phyloP scores from a whole-genome alignment of 2,329 filamentous ascomycete genomes.

The Tolypocladium nubicola region DNA sequence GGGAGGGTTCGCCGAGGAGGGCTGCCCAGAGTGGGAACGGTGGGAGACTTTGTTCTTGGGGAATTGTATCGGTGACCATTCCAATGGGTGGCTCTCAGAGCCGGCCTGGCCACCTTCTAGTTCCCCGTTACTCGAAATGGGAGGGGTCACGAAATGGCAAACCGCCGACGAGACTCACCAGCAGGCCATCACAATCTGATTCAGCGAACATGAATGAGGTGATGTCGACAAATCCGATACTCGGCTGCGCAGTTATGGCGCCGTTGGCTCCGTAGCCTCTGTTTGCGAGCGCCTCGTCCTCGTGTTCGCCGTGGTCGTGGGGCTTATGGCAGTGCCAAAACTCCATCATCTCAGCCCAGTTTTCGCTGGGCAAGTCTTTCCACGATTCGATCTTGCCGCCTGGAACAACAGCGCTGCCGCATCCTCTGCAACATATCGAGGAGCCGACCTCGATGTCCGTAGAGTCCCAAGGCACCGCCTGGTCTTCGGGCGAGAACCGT shows the following conservation, averaged over 20 bases:
- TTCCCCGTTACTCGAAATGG: constrained; percentile 17
- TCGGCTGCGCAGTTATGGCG: constrained; percentile 52
- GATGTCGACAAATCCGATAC: constrained; percentile 71
- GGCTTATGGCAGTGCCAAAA: constrained; percentile 99
- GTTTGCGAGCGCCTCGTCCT: constrained; percentile 38
- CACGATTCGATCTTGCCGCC: constrained; percentile 42
- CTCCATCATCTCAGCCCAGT: constrained; percentile 99
- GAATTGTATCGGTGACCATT: constrained; percentile 58
- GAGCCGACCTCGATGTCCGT: constrained; percentile 30
- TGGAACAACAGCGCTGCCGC: constrained; percentile 25
- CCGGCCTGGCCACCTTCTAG: constrained; percentile 55
- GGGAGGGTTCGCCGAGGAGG: constrained; percentile 24
- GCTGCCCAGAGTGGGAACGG: constrained; percentile 14
- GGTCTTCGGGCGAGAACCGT: constrained; percentile 22
- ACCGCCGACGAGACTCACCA: constrained; percentile 20
- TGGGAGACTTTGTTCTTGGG: constrained; percentile 41
- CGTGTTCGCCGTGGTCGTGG: constrained; percentile 38
- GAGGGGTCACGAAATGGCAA: constrained; percentile 2
- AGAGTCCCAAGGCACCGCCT: constrained; percentile 46
- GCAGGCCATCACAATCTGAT: constrained; percentile 46
- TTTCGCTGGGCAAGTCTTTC: constrained; percentile 92
- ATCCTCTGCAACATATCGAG: constrained; percentile 31
- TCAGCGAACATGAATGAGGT: constrained; percentile 63
- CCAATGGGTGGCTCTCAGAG: constrained; percentile 34
- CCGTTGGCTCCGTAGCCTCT: constrained; percentile 82